A percentile compares a stretch with the other conserved stretches of the same genome.
These are phyloP conservation scores for Saksenaea vasiformis DNA, from an alignment of 371 early-diverging fungal species.

Conservation along the genomic window DNA sequence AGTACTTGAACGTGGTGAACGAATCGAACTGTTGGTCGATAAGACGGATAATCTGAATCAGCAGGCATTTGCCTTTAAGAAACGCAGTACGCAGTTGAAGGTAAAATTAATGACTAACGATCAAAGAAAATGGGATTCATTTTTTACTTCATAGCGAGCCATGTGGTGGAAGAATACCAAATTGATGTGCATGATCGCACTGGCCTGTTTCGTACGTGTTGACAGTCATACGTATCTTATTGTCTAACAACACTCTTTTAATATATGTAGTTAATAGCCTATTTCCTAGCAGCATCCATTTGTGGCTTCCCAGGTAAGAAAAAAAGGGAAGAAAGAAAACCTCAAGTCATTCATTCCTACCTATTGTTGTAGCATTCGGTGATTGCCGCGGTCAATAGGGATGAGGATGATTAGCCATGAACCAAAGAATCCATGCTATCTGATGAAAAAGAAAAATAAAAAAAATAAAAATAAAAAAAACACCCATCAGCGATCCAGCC, in stretches of 20 bases:
- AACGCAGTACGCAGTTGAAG: slow-evolving; percentile 85
- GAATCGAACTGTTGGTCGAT: slow-evolving; percentile 89
- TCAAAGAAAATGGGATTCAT: not conserved
- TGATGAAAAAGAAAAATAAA: too few species aligned
- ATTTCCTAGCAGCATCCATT: slow-evolving; percentile 66
- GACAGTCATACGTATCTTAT: not conserved
- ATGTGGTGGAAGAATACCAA: slow-evolving; percentile 96
- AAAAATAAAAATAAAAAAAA: too few species aligned
- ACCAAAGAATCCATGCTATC: too few species aligned
- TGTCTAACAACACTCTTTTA: not conserved
- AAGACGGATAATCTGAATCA: slow-evolving; percentile 89
- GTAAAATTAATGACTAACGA: slow-evolving; percentile 24
- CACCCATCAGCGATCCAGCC: too few species aligned
- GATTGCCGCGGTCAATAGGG: slow-evolving; percentile 15
- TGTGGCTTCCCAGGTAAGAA: slow-evolving; percentile 77
- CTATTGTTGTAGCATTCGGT: slow-evolving; percentile 26
- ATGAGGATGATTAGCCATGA: too few species aligned
- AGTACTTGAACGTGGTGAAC: slow-evolving; percentile 89
- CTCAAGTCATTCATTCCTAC: too few species aligned
- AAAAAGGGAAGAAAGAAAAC: not conserved
- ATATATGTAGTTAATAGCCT: slow-evolving; percentile 56
- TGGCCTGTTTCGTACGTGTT: slow-evolving; percentile 67
- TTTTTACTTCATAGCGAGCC: slow-evolving; percentile 47
- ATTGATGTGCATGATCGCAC: slow-evolving; percentile 70
- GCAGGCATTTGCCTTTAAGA: slow-evolving; percentile 88